phyloP scores from a whole-genome alignment of 352 stramenopile species.

The Phytophthora cryptogea region DNA sequence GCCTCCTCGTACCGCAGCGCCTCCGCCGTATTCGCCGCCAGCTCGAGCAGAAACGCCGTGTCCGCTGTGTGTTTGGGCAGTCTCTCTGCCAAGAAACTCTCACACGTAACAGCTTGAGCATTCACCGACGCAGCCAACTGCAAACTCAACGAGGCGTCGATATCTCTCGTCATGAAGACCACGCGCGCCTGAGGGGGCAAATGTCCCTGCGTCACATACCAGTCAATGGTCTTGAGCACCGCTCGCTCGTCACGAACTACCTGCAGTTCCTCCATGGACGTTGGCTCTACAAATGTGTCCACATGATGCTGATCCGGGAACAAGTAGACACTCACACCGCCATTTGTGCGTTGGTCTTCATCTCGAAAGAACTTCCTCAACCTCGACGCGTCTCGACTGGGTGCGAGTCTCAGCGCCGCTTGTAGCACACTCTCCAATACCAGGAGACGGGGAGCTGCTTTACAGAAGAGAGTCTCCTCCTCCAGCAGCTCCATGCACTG shows the following conservation, averaged over 20 bases:
- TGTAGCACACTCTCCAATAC: constrained; percentile 79
- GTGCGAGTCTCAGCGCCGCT: constrained; percentile 64
- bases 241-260: constrained; percentile 42
- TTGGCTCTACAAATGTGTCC: constrained; percentile 53
- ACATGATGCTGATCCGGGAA: constrained; percentile 79
- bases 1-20: constrained; percentile 53
- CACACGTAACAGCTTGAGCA: constrained; percentile 60
- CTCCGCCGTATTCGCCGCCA: constrained; percentile 66
- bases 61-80: constrained; percentile 34
- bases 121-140: constrained; percentile 46
- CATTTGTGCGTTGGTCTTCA: constrained; percentile 52
- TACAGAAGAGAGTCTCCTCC: constrained; percentile 54
- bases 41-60: constrained; percentile 52
- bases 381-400: constrained; percentile 62
- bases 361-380: constrained; percentile 67
- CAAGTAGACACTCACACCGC: constrained; percentile 52
- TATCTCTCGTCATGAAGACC: constrained; percentile 64
- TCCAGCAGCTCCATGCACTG: constrained; percentile 83
- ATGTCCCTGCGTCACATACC: constrained; percentile 57
- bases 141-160: constrained; percentile 45
- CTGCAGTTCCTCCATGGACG: constrained; percentile 44
- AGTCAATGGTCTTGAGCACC: constrained; percentile 64
- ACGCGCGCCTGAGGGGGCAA: constrained; percentile 39
- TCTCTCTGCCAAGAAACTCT: constrained; percentile 48
- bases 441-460: constrained; percentile 47